These are phyloP conservation scores for Aeminium ludgeri DNA, from an alignment of 495 filamentous ascomycete genomes.

Conservation along the genomic window DNA sequence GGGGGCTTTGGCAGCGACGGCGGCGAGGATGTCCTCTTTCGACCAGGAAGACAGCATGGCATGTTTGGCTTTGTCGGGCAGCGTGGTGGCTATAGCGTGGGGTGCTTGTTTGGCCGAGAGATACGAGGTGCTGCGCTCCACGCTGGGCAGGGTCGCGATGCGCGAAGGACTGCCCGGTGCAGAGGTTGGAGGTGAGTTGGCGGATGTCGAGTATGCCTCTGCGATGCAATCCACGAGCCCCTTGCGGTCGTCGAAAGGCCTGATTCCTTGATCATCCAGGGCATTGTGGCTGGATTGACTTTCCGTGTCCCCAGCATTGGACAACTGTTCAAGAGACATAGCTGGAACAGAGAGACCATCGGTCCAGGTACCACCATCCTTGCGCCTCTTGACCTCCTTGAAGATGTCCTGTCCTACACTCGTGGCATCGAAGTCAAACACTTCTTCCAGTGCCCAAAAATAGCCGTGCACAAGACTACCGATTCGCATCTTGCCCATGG, in stretches of 20 bases:
- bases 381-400: constrained; percentile 56
- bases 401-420: constrained; percentile 49
- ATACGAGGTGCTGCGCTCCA: constrained; percentile 4
- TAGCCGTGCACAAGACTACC: constrained; percentile 79
- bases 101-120: constrained; percentile 5
- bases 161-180: constrained; percentile 10
- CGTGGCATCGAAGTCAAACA: constrained; percentile 57
- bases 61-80: constrained; percentile 43
- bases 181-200: constrained; percentile 44
- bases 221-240: constrained; percentile 57
- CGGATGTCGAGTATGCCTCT: constrained; percentile 55
- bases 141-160: background rate
- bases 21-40: constrained; percentile 49
- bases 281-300: constrained; percentile 34
- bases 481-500: constrained; percentile 50
- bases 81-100: constrained; percentile 11
- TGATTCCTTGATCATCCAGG: constrained; percentile 19
- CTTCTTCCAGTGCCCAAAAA: constrained; percentile 58
- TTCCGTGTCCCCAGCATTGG: constrained; percentile 26
- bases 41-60: constrained; percentile 65
- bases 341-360: constrained; percentile 43
- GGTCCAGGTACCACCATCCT: constrained; percentile 58
- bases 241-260: constrained; percentile 48
- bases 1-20: constrained; percentile 44
- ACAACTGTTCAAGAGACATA: constrained; percentile 31